Evolutionary conservation across 73 alveolate species (phyloP).

Genomic region (Tetrahymena borealis): DNA sequence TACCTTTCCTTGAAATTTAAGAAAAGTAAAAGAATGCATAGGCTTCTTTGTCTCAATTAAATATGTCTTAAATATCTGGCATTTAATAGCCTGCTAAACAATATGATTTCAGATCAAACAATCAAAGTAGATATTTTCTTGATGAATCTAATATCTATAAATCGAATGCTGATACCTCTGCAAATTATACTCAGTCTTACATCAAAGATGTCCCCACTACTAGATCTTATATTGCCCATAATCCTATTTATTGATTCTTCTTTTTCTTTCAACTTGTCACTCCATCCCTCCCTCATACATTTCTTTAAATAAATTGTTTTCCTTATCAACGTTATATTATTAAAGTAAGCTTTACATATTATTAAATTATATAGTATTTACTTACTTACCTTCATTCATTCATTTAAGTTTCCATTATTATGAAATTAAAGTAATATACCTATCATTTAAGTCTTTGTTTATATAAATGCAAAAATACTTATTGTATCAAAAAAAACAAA

Average conservation of each 20-base stretch:
- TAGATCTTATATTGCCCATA: not conserved
- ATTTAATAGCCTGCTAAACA: not conserved
- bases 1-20: not conserved
- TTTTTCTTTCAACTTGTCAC: too few relatives aligned
- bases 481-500: too few relatives aligned
- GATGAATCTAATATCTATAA: not conserved
- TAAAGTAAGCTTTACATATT: too few relatives aligned
- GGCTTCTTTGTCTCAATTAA: not conserved
- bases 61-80: not conserved
- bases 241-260: not conserved
- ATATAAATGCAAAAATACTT: too few relatives aligned
- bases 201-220: not conserved
- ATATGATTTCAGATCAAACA: not conserved
- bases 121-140: not conserved
- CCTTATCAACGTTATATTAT: too few relatives aligned
- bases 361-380: too few relatives aligned
- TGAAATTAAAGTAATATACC: too few relatives aligned
- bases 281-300: not conserved
- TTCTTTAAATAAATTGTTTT: not conserved
- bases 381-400: too few relatives aligned
- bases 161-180: not conserved
- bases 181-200: not conserved
- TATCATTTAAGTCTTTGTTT: too few relatives aligned
- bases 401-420: too few relatives aligned
- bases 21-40: not conserved